Evolutionary conservation across 768 basidiomycete species (phyloP), one percentile per base, ranked within the genome.

Genomic region (Vishniacozyma victoriae): DNA sequence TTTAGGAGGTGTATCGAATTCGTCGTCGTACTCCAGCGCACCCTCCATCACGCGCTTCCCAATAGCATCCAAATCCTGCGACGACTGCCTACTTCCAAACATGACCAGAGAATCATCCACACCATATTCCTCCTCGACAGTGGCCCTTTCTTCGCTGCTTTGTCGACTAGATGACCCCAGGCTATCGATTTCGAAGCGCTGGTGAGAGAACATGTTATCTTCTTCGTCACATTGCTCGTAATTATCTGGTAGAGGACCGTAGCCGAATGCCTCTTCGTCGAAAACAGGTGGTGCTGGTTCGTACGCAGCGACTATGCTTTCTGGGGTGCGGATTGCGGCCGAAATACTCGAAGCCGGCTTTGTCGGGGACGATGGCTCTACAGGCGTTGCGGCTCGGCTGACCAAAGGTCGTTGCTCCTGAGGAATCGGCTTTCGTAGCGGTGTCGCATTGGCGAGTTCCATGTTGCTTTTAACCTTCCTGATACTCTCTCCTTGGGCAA

Each of bases 201-300:
- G 29, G 29, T 33, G 29, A n/a, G 29, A 9, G 29, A 33, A 33
- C 20, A 25, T 45, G 39, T 56, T 56, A 42, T 66, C 64, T 16
- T 66, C 64, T 5, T 59, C 58, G 35, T 50, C 54, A 43, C 59
- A 54, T 20, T 35, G 59, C 35, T 67, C 64, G 47, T 67, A 67
- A 39, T 67, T 62, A 4, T 54, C 55, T 5, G 65, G 65, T 16
- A 67, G 43, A 18, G 60, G 60, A 19, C 48, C 54, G 40, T 62
- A 66, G 6, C 61, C 64, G 35, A 51, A 65, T 23, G 48, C 60
- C 19, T 62, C 56, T 44, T 66, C 61, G 2, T 60, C 56, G 6
- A 60, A 14, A 3, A 35, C 27, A 15, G 43, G 29, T 16, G 47
- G 27, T 47, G 37, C 26, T 23, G 35, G 40, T n/a, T 42, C 23